A percentile compares a stretch with the other conserved stretches of the same genome.
phyloP scores from a whole-genome alignment of 495 filamentous ascomycete species.

The Penicillium soppii region DNA sequence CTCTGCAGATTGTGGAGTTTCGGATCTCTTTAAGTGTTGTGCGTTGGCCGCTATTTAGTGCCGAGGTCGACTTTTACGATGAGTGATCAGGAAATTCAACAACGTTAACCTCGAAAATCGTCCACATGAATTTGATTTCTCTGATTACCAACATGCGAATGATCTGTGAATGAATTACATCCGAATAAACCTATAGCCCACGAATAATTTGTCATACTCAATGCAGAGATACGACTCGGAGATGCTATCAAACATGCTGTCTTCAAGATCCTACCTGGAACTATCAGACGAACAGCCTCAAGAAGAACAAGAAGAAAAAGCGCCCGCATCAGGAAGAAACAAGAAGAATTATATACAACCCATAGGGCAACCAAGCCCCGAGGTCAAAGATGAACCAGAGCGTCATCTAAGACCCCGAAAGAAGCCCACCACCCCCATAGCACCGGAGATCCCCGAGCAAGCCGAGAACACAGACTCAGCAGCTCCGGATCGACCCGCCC shows the following conservation, averaged over 20 bases:
- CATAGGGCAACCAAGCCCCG: not conserved
- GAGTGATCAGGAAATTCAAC: not conserved
- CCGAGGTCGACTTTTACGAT: not conserved
- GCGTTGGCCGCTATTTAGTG: not conserved
- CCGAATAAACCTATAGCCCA: too few relatives aligned
- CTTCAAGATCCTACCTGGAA: conserved; percentile 22
- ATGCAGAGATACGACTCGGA: not conserved
- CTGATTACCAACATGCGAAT: too few relatives aligned
- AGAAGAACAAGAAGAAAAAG: not conserved
- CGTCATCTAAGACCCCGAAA: conserved; percentile 10
- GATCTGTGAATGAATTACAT: too few relatives aligned
- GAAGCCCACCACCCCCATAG: not conserved
- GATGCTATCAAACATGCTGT: conserved; percentile 8
- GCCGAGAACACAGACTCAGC: not conserved
- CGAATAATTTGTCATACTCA: not conserved
- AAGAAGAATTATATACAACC: not conserved
- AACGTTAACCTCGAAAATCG: not conserved
- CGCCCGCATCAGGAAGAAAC: not conserved
- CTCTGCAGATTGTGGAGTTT: not conserved
- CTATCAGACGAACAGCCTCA: conserved; percentile 5
- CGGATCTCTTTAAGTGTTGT: not conserved
- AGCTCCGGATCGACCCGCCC: conserved; percentile 13
- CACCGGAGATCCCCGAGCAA: conserved; percentile 17
- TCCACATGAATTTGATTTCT: not conserved
- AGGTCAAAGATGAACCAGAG: conserved; percentile 4